Percentiles rank a stretch among this genome's conserved stretches.
phyloP scores from a whole-genome alignment of 352 stramenopile genomes.

The Globisporangium rhizosaccharum region DNA sequence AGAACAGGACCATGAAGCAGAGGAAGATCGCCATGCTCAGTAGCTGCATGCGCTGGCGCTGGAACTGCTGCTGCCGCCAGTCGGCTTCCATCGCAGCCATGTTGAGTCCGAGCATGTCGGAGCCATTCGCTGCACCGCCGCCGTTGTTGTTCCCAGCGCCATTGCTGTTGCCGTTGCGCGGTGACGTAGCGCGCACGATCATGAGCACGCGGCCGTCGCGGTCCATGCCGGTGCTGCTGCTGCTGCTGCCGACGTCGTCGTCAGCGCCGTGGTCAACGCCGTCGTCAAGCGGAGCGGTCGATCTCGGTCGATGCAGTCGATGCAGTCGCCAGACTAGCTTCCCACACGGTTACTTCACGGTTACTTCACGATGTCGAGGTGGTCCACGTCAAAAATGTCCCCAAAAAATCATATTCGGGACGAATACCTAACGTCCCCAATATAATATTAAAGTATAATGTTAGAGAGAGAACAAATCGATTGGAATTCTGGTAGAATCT shows the following conservation, averaged over 20 bases:
- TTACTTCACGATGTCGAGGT: too few species aligned
- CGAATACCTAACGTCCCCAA: too few species aligned
- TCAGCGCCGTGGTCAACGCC: too few species aligned
- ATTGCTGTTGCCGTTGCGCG: constrained; percentile 21
- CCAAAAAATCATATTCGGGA: background rate
- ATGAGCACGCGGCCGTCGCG: constrained; percentile 64
- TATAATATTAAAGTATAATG: too few species aligned
- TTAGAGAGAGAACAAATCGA: too few species aligned
- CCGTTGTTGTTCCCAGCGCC: background rate
- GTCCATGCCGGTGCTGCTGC: constrained; percentile 14
- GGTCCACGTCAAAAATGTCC: background rate
- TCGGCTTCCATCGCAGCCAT: constrained; percentile 68
- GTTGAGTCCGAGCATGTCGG: constrained; percentile 35
- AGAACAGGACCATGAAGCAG: constrained; percentile 85
- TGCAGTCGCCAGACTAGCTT: too few species aligned
- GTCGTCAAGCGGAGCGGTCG: too few species aligned
- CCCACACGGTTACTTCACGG: too few species aligned
- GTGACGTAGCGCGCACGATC: constrained; percentile 68
- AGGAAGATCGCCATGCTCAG: constrained; percentile 85
- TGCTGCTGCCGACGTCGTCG: background rate
- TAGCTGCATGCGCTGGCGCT: constrained; percentile 84
- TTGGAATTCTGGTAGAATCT: too few species aligned
- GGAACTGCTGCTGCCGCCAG: constrained; percentile 82
- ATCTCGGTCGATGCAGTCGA: too few species aligned
- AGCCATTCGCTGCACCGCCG: constrained; percentile 12